Evolutionary conservation across 768 basidiomycete genomes (phyloP).

Genomic region (Pleurotus eryngii): DNA sequence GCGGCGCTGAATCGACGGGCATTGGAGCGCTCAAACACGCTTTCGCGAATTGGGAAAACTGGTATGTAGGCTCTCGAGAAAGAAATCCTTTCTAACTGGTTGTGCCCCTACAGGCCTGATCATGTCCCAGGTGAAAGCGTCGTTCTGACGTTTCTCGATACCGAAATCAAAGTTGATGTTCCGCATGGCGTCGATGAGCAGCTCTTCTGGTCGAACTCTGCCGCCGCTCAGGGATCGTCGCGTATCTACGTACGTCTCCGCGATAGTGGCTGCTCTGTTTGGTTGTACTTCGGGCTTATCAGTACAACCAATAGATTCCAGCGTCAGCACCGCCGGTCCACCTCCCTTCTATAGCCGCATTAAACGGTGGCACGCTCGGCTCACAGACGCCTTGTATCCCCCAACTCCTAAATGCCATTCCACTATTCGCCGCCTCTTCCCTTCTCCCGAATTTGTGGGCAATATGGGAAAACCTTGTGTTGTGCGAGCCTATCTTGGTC

Average conservation of each 20-base stretch:
- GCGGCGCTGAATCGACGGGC: conserved; percentile 83
- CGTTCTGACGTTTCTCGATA: conserved; percentile 83
- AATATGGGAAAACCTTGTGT: conserved; percentile 89
- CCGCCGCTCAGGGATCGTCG: conserved; percentile 18
- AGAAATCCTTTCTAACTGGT: conserved; percentile 24
- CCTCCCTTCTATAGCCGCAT: background rate
- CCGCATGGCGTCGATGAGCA: conserved; percentile 70
- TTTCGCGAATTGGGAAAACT: background rate
- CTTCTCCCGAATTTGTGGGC: conserved; percentile 67
- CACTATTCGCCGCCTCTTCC: conserved; percentile 56
- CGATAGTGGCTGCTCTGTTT: no score
- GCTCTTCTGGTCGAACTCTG: conserved; percentile 52
- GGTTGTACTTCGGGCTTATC: no score
- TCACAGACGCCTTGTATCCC: conserved; percentile 25
- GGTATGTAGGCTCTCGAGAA: conserved; percentile 13
- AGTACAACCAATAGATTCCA: conserved; percentile 46
- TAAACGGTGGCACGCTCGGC: background rate
- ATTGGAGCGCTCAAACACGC: conserved; percentile 75
- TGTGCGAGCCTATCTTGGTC: conserved; percentile 87
- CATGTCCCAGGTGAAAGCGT: conserved; percentile 62
- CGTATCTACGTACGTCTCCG: conserved; percentile 31
- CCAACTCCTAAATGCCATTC: conserved; percentile 39
- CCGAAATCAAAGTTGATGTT: conserved; percentile 68
- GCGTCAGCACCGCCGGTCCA: conserved; percentile 57
- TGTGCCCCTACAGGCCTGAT: conserved; percentile 67